Evolutionary conservation across 1,284 basidiomycete genomes (phyloP).

Genomic region (Phlebopus sp.): DNA sequence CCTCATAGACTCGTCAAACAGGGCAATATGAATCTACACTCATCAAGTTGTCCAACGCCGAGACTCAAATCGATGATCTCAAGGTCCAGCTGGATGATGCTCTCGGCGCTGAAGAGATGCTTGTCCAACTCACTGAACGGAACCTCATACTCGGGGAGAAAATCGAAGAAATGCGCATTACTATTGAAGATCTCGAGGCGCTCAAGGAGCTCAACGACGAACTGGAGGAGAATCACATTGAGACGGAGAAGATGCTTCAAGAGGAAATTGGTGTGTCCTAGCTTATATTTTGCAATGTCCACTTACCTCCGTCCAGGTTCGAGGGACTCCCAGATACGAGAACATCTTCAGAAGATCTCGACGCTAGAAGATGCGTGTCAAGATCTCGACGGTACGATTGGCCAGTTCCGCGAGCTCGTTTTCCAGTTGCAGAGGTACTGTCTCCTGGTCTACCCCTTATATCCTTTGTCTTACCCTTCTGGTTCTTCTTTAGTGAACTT

Average conservation of each 20-base stretch:
- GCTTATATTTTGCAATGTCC: not conserved
- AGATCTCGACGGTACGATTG: constrained; percentile 85
- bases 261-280: constrained; percentile 75
- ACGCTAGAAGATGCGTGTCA: constrained; percentile 74
- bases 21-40: constrained; percentile 79
- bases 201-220: constrained; percentile 96
- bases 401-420: constrained; percentile 90
- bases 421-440: constrained; percentile 74
- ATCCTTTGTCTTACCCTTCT: not conserved
- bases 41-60: constrained; percentile 81
- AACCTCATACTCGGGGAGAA: constrained; percentile 93
- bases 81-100: constrained; percentile 95
- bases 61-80: constrained; percentile 89
- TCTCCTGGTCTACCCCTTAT: not conserved
- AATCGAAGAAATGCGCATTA: constrained; percentile 94
- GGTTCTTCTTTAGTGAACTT: constrained; percentile 62
- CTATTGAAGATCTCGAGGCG: constrained; percentile 94
- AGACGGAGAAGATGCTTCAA: constrained; percentile 90
- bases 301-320: constrained; percentile 47
- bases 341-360: constrained; percentile 63
- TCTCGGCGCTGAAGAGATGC: constrained; percentile 92
- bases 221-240: constrained; percentile 93
- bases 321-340: constrained; percentile 68
- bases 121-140: constrained; percentile 93
- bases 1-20: constrained; percentile 32